Percentiles rank a stretch among this genome's conserved stretches.
Conservation (phyloP, 106 monocot genomes). For the Dioscorea alata region DNA sequence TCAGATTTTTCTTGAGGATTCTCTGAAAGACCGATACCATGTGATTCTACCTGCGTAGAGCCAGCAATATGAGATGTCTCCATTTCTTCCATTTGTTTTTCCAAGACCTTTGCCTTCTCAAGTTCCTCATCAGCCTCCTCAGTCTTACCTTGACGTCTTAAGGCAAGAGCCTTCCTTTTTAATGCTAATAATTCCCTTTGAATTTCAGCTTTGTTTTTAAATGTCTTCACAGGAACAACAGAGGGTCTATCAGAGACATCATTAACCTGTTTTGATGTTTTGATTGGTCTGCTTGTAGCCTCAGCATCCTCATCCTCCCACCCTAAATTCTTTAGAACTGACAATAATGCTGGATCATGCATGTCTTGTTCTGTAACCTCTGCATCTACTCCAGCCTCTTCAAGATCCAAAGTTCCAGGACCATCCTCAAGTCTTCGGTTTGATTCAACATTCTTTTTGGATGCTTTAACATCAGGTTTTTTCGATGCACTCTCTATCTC, state of each 20-base stretch:
- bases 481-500: slow-evolving; percentile 52
- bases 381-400: slow-evolving; percentile 25
- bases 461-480: slow-evolving; percentile 5
- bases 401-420: slow-evolving; percentile 18
- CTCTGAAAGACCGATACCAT: slow-evolving; percentile 2
- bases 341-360: slow-evolving; percentile 71
- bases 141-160: slow-evolving; percentile 75
- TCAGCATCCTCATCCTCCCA: slow-evolving; percentile 64
- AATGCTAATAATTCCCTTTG: slow-evolving; percentile 74
- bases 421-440: slow-evolving; percentile 9
- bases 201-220: slow-evolving; percentile 53
- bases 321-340: slow-evolving; percentile 74
- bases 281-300: slow-evolving; percentile 12
- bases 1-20: slow-evolving; percentile 11
- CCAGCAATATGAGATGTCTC: slow-evolving; percentile 24
- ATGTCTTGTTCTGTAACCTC: slow-evolving; percentile 94
- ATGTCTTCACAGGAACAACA: slow-evolving; percentile 15
- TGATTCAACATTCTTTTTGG: slow-evolving; percentile 18
- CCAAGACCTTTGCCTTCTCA: slow-evolving; percentile 65
- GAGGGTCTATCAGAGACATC: slow-evolving; percentile 10
- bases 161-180: slow-evolving; percentile 78
- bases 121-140: slow-evolving; percentile 79
- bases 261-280: slow-evolving; percentile 9
- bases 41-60: slow-evolving; percentile 9
- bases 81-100: slow-evolving; percentile 55